Percentiles rank a stretch among this genome's conserved stretches.
These are phyloP conservation scores for Candida gorgasii DNA, from an alignment of 805 yeast genomes.

Conservation along the genomic window DNA sequence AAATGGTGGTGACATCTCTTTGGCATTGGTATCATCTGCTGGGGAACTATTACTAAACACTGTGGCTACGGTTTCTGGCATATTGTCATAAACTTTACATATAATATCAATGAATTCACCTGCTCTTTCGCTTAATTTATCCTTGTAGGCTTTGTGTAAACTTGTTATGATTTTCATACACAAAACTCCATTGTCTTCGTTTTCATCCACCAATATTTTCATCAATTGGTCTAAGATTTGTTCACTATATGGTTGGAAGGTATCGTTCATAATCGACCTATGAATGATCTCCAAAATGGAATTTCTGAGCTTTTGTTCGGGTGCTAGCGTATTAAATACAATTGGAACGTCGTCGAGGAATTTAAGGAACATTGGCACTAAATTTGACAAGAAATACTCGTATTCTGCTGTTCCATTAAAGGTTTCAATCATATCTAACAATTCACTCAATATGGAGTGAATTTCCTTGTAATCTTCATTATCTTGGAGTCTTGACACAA, in stretches of 20 bases:
- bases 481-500: constrained; percentile 63
- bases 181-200: constrained; percentile 93
- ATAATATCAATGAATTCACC: constrained; percentile 77
- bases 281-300: constrained; percentile 76
- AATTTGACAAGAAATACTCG: constrained; percentile 65
- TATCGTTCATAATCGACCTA: constrained; percentile 79
- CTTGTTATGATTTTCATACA: constrained; percentile 86
- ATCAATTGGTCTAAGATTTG: constrained; percentile 61
- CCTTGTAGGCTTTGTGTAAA: constrained; percentile 81
- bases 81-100: constrained; percentile 72
- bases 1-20: constrained; percentile 35
- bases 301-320: constrained; percentile 77
- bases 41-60: constrained; percentile 44
- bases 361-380: constrained; percentile 69
- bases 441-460: constrained; percentile 73
- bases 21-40: constrained; percentile 12
- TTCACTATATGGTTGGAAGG: constrained; percentile 68
- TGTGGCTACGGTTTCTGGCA: constrained; percentile 71
- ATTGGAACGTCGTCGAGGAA: constrained; percentile 69
- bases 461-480: constrained; percentile 57
- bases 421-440: constrained; percentile 83
- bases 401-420: constrained; percentile 82
- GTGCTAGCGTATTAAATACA: constrained; percentile 63
- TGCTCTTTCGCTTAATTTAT: constrained; percentile 65
- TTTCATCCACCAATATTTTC: constrained; percentile 66